Evolutionary conservation across 2,329 filamentous ascomycete genomes (phyloP).

Genomic region (Teratosphaeria zuluensis): DNA sequence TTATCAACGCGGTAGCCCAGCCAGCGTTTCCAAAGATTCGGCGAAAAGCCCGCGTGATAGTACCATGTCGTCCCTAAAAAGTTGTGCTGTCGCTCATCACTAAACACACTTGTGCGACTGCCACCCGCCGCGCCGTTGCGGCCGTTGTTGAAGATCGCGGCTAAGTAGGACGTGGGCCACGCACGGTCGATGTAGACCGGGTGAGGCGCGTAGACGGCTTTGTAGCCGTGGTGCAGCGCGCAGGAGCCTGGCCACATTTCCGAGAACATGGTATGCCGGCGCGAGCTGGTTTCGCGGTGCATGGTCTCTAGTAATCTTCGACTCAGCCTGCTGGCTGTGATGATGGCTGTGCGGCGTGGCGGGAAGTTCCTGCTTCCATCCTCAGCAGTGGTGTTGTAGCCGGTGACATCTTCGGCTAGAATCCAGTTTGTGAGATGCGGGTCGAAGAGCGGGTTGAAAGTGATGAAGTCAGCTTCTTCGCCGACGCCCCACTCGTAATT

Average conservation of each 20-base stretch:
- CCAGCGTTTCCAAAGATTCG: slow-evolving; percentile 48
- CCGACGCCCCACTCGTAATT: slow-evolving; percentile 55
- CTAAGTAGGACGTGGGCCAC: slow-evolving; percentile 46
- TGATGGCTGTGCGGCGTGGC: slow-evolving; percentile 60
- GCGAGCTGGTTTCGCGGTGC: slow-evolving; percentile 63
- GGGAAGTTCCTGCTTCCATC: slow-evolving; percentile 38
- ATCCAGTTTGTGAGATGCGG: slow-evolving; percentile 63
- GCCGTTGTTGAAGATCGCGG: slow-evolving; percentile 48
- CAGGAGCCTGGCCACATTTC: slow-evolving; percentile 69
- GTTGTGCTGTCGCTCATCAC: slow-evolving; percentile 44
- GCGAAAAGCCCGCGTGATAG: slow-evolving; percentile 43
- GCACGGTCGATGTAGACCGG: slow-evolving; percentile 48
- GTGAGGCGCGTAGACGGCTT: slow-evolving; percentile 59
- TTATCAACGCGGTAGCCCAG: slow-evolving; percentile 44
- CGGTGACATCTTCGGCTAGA: slow-evolving; percentile 59
- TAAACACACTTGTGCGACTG: slow-evolving; percentile 39
- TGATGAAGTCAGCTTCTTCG: slow-evolving; percentile 67
- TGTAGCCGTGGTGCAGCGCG: slow-evolving; percentile 66
- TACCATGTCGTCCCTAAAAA: slow-evolving; percentile 46
- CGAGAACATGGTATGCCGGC: slow-evolving; percentile 63
- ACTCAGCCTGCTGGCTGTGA: slow-evolving; percentile 60
- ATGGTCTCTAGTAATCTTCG: slow-evolving; percentile 58
- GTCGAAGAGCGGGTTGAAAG: slow-evolving; percentile 68
- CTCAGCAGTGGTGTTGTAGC: slow-evolving; percentile 45
- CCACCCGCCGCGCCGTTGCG: slow-evolving; percentile 42